Evolutionary conservation across 352 stramenopile species (phyloP).

Genomic region (Blastocystis sp.): DNA sequence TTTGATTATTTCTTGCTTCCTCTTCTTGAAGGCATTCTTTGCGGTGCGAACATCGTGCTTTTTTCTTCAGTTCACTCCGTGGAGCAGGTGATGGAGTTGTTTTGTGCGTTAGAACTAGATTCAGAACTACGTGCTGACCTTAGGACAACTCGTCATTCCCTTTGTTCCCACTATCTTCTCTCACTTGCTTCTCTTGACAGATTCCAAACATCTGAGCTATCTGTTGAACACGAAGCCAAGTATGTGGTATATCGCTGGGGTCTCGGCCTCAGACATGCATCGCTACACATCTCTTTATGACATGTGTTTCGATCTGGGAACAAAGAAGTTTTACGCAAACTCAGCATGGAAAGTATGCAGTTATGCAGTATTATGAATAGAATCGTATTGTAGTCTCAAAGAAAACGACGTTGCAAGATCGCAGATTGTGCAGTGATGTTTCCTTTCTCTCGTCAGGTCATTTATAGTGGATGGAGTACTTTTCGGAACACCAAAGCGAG

Average conservation of each 20-base stretch:
- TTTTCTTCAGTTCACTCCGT: neutral
- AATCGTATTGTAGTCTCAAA: neutral
- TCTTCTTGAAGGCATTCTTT: slow-evolving; percentile 8
- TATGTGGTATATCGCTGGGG: neutral
- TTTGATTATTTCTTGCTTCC: neutral
- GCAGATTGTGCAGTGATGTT: neutral
- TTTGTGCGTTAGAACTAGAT: neutral
- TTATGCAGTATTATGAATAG: neutral
- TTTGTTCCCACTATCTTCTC: slow-evolving; percentile 12
- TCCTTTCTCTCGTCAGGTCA: neutral
- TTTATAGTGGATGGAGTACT: neutral
- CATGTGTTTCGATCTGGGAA: neutral
- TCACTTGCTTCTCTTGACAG: neutral
- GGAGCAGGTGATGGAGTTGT: neutral
- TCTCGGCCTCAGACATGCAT: neutral
- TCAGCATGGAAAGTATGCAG: neutral
- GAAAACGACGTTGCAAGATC: neutral
- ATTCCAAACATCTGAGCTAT: neutral
- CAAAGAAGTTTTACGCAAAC: neutral
- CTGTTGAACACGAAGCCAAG: neutral
- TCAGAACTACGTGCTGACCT: neutral
- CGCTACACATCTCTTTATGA: neutral
- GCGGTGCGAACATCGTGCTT: neutral
- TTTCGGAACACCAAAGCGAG: neutral
- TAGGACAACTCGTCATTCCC: neutral